A percentile compares a stretch with the other conserved stretches of the same genome.
These are phyloP conservation scores for Pontederia crassipes DNA, from an alignment of 176 grass and related monocot species.

Conservation along the genomic window DNA sequence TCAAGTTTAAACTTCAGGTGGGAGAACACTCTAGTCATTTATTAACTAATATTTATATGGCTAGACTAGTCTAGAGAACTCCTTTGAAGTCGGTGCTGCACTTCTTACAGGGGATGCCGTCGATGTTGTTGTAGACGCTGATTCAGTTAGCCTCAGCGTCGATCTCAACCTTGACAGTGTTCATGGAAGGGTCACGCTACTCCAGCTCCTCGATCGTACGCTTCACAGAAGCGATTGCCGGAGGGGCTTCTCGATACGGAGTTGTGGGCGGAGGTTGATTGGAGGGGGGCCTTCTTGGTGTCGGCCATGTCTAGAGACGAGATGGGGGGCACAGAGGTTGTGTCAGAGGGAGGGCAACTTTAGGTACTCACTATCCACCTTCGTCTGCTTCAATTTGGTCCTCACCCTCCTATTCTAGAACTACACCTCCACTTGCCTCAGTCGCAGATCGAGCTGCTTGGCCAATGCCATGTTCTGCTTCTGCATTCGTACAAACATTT, in stretches of 20 bases:
- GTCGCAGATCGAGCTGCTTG: conserved; percentile 56
- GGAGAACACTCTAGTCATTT: too few relatives aligned
- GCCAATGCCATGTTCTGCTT: conserved; percentile 72
- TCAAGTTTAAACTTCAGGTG: too few relatives aligned
- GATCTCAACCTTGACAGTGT: conserved; percentile 67
- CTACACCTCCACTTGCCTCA: conserved; percentile 88
- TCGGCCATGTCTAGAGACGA: conserved; percentile 27
- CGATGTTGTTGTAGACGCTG: conserved; percentile 81
- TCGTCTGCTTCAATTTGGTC: conserved; percentile 94
- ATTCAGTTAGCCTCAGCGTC: conserved; percentile 45
- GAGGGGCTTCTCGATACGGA: neutral
- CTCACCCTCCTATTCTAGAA: conserved; percentile 90
- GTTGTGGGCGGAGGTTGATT: conserved; percentile 73
- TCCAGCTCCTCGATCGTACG: conserved; percentile 89
- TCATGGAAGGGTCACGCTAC: conserved; percentile 80
- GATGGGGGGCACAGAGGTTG: conserved; percentile 37
- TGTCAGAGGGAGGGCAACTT: too few relatives aligned
- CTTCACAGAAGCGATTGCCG: neutral
- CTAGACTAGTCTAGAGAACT: too few relatives aligned
- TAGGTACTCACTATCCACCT: conserved; percentile 87
- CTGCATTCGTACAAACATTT: too few relatives aligned
- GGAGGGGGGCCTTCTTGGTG: conserved; percentile 36
- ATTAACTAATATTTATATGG: too few relatives aligned
- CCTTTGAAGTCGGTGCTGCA: too few relatives aligned
- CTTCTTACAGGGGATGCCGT: conserved; percentile 89